Percentiles rank a stretch among this genome's conserved stretches.
Evolutionary conservation across 2,329 filamentous ascomycete species (phyloP).

Genomic region (Stagonosporopsis chrysanthemi): DNA sequence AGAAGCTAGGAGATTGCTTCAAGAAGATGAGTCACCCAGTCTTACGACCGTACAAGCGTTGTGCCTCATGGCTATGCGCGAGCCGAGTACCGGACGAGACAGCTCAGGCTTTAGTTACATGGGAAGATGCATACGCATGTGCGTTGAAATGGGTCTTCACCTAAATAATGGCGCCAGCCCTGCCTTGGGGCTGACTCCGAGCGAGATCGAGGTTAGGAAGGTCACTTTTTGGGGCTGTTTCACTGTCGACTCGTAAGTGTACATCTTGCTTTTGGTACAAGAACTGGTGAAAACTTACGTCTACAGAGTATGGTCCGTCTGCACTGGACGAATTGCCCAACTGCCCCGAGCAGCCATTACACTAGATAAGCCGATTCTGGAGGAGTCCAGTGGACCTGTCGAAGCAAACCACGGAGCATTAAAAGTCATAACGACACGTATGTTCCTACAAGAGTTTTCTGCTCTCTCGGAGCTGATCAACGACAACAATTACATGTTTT

Average conservation of each 20-base stretch:
- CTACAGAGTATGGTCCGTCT: constrained; percentile 54
- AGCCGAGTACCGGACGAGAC: constrained; percentile 75
- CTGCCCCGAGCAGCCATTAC: constrained; percentile 59
- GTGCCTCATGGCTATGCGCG: constrained; percentile 77
- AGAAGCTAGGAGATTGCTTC: constrained; percentile 69
- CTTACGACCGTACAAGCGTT: constrained; percentile 78
- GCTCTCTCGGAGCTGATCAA: constrained; percentile 77
- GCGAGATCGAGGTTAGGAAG: constrained; percentile 58
- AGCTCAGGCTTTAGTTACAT: constrained; percentile 77
- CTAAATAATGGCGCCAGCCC: constrained; percentile 50
- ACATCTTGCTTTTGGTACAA: background rate
- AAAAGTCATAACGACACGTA: constrained; percentile 38
- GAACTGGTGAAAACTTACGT: constrained; percentile 2
- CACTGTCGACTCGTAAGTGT: constrained; percentile 57
- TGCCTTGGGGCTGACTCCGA: constrained; percentile 43
- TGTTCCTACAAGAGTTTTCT: constrained; percentile 64
- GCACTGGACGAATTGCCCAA: constrained; percentile 57
- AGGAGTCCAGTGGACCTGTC: constrained; percentile 63
- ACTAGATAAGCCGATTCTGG: constrained; percentile 58
- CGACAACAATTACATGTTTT: constrained; percentile 74
- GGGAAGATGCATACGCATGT: constrained; percentile 74
- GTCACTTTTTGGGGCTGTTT: constrained; percentile 64
- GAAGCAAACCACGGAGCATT: constrained; percentile 46
- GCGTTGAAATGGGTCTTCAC: constrained; percentile 75
- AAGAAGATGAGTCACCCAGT: constrained; percentile 64